A percentile compares a stretch with the other conserved stretches of the same genome.
These are phyloP conservation scores for Colletotrichum siamense DNA, from an alignment of 2,329 filamentous ascomycete genomes.

Conservation along the genomic window DNA sequence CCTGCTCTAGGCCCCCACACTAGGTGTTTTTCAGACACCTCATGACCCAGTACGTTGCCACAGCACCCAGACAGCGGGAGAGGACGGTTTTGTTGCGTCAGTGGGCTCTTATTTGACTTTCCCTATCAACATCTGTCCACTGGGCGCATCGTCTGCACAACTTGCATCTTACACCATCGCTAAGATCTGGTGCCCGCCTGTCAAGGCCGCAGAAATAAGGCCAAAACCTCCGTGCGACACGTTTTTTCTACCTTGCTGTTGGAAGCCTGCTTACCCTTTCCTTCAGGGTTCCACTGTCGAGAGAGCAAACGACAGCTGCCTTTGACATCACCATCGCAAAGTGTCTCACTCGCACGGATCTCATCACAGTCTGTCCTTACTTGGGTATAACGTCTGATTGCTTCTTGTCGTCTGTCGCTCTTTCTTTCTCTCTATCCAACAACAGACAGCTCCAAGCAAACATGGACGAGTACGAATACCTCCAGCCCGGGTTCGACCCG, in stretches of 20 bases:
- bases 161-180: constrained; percentile 15
- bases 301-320: neutral
- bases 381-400: neutral
- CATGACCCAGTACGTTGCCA: constrained; percentile 37
- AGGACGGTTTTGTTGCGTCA: constrained; percentile 33
- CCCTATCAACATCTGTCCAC: constrained; percentile 15
- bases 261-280: neutral
- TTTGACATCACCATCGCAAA: constrained; percentile 12
- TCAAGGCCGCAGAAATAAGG: constrained; percentile 18
- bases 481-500: constrained; percentile 87
- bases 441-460: neutral
- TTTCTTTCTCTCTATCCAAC: neutral
- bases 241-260: neutral
- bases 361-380: neutral
- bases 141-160: neutral
- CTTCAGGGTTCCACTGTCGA: neutral
- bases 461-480: constrained; percentile 79
- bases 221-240: neutral
- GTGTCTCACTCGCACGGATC: constrained; percentile 4
- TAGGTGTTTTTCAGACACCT: constrained; percentile 17
- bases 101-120: constrained; percentile 24
- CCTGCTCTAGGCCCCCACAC: constrained; percentile 3
- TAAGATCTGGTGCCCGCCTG: constrained; percentile 5
- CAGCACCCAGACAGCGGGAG: constrained; percentile 36
- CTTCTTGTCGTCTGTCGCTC: neutral